phyloP scores from a whole-genome alignment of 768 basidiomycete genomes.

The Myochromella boudieri region DNA sequence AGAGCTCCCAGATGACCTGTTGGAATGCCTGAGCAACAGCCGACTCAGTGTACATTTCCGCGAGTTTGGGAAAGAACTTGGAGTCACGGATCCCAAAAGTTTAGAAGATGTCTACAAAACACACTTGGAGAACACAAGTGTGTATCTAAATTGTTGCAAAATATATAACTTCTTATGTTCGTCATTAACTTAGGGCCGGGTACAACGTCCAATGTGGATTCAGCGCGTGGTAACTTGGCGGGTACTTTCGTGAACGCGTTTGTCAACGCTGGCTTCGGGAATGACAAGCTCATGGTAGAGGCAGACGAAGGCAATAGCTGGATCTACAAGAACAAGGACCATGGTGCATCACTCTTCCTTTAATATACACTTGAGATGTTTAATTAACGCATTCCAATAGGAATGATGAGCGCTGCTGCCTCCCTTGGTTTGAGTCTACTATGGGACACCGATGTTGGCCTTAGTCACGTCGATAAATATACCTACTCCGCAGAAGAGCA shows the following conservation, averaged over 20 bases:
- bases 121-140: slow-evolving; percentile 89
- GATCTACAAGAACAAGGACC: slow-evolving; percentile 99
- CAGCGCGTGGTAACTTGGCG: slow-evolving; percentile 91
- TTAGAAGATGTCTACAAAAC: slow-evolving; percentile 97
- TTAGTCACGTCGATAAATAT: slow-evolving; percentile 96
- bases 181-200: slow-evolving; percentile 49
- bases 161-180: neutral
- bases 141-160: slow-evolving; percentile 17
- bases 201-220: slow-evolving; percentile 79
- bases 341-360: slow-evolving; percentile 52
- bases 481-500: slow-evolving; percentile 95
- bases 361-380: neutral
- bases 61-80: slow-evolving; percentile 91
- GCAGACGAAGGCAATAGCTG: slow-evolving; percentile 96
- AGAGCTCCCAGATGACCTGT: slow-evolving; percentile 77
- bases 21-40: slow-evolving; percentile 85
- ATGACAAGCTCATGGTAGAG: slow-evolving; percentile 97
- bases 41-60: slow-evolving; percentile 83
- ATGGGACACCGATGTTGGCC: slow-evolving; percentile 95
- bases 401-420: slow-evolving; percentile 96
- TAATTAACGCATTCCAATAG: slow-evolving; percentile 31
- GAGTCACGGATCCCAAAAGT: slow-evolving; percentile 84
- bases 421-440: slow-evolving; percentile 90
- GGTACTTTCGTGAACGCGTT: slow-evolving; percentile 99
- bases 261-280: slow-evolving; percentile 97